Evolutionary conservation across 352 stramenopile species (phyloP), one percentile per base, ranked within the genome.

Genomic region (Lagenidium giganteum): DNA sequence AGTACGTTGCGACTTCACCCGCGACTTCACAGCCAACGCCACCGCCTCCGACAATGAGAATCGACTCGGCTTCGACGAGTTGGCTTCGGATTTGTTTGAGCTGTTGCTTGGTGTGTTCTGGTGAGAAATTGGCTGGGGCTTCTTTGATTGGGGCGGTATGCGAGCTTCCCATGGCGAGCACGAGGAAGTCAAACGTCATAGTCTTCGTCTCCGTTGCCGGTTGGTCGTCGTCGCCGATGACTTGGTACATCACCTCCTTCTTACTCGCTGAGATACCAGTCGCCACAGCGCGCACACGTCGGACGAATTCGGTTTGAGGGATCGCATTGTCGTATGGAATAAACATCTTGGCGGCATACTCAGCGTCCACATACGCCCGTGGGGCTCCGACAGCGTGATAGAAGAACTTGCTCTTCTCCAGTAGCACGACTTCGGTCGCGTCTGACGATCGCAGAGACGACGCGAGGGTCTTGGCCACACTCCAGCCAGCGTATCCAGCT

Each of bases 321-420:
- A 88, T 76, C 5, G 59, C 76, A n/a, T 82, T 59, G 45, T 77
- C 67, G 47, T 73, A 74, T 3, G 76, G 76, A 28, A 88, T 64
- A 42, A 86, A 88, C 54, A 88, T 67, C 36, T 78, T 84, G 3
- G 48, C 41, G 13, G 47, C 48, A 55, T 65, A 88, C 29, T 37
- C 29, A n/a, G 49, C 53, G 4, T 86, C 70, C 13, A 79, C 67
- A 37, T 66, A 78, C 6, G 76, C 72, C 17, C 76, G 67, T 4
- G 73, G 67, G 8, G 67, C 50, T 4, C 70, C 73, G 4, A 83
- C 25, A 0, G 58, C 43, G 40, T 82, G 57, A 51, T 78, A 86
- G 30, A 56, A 71, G 54, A 51, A 71, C 27, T 43, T 32, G 37
- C 47, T 78, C 42, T 89, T 86, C 43, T 86, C 73, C 0, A 86